These are phyloP conservation scores for Anthracocystis panici-leucophaei DNA, from an alignment of 1,284 basidiomycete species.

Conservation along the genomic window DNA sequence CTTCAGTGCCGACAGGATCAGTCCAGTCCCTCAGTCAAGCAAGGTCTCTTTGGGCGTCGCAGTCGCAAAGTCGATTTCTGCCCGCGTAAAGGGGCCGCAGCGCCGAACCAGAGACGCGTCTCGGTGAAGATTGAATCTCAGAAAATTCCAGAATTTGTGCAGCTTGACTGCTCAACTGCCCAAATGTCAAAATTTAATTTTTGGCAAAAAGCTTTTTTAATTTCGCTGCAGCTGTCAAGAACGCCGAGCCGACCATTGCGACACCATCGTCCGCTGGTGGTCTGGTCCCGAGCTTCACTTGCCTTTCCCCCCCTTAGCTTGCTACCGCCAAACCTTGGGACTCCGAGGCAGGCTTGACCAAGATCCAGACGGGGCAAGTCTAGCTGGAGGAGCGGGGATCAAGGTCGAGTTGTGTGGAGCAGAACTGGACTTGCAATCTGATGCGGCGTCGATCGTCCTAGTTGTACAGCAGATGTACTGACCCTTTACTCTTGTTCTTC, in stretches of 20 bases:
- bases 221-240: constrained; percentile 2
- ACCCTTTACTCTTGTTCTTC: not conserved
- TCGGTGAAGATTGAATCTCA: constrained; percentile 36
- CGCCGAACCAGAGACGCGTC: too few species aligned
- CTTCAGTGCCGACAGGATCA: not conserved
- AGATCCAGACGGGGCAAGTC: not conserved
- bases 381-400: not conserved
- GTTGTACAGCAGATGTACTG: constrained; percentile 1
- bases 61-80: constrained; percentile 2
- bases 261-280: constrained; percentile 16
- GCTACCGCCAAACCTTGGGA: not conserved
- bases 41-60: not conserved
- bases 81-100: too few species aligned
- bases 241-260: constrained; percentile 19
- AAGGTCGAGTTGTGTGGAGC: not conserved
- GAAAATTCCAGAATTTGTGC: constrained; percentile 20
- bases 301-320: not conserved
- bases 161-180: constrained; percentile 4
- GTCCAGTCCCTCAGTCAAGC: constrained; percentile 1
- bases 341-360: not conserved
- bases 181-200: constrained; percentile 18
- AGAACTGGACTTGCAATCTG: not conserved
- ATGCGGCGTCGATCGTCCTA: not conserved
- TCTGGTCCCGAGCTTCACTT: constrained; percentile 9
- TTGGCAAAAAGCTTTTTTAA: not conserved